phyloP scores from a whole-genome alignment of 208 protist species.

The Wallacemonas sp. region DNA sequence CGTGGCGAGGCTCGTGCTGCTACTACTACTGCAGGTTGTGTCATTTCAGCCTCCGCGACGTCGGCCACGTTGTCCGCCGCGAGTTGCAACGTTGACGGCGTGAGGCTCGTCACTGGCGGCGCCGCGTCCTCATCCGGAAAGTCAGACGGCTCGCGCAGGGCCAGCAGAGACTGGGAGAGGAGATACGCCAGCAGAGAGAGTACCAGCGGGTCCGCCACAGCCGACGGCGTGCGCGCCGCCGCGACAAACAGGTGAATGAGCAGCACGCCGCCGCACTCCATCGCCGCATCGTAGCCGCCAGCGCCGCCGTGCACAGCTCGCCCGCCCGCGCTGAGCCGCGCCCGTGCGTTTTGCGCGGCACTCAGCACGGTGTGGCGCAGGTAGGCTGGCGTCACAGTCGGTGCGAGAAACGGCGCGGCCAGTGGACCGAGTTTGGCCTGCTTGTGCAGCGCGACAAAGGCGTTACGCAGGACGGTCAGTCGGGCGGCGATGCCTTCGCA shows the following conservation, averaged over 20 bases:
- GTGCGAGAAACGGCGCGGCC: conserved; percentile 51
- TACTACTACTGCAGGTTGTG: background rate
- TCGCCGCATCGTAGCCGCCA: conserved; percentile 49
- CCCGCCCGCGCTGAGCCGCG: conserved; percentile 8
- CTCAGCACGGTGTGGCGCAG: conserved; percentile 57
- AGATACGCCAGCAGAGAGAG: conserved; percentile 73
- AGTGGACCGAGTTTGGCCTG: conserved; percentile 30
- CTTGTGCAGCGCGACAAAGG: conserved; percentile 71
- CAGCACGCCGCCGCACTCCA: conserved; percentile 83
- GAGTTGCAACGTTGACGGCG: conserved; percentile 58
- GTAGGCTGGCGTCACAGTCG: conserved; percentile 69
- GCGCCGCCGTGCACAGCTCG: background rate
- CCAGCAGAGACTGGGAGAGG: conserved; percentile 60
- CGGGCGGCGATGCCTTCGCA: conserved; percentile 51
- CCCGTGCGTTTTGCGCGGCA: conserved; percentile 9
- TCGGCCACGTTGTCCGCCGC: conserved; percentile 56
- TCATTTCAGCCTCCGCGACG: conserved; percentile 35
- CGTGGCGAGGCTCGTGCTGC: too few relatives aligned
- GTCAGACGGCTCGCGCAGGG: conserved; percentile 50
- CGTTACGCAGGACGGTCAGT: conserved; percentile 60
- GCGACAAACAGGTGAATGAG: conserved; percentile 74
- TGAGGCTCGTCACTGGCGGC: conserved; percentile 24
- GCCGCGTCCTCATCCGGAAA: background rate
- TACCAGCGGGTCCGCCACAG: conserved; percentile 60
- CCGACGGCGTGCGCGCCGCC: conserved; percentile 28